Evolutionary conservation across 306 rosid genomes (phyloP).

Genomic region (Acacia acuminata): DNA sequence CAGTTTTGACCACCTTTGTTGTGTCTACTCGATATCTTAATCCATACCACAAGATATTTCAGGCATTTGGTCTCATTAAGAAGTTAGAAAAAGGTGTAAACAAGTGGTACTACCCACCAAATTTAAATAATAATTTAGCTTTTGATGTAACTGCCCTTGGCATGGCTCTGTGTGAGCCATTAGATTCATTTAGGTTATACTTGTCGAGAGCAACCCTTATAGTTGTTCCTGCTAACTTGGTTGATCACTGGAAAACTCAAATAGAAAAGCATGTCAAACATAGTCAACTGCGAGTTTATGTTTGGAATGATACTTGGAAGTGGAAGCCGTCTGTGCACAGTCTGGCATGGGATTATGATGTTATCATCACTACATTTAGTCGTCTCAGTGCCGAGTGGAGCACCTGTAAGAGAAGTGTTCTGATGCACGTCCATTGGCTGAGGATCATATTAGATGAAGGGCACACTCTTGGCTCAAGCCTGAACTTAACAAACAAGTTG

Average conservation of each 20-base stretch:
- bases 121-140: conserved; percentile 67
- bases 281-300: conserved; percentile 69
- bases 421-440: conserved; percentile 93
- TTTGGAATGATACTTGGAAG: conserved; percentile 73
- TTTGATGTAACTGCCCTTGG: conserved; percentile 89
- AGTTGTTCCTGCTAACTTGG: conserved; percentile 91
- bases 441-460: conserved; percentile 96
- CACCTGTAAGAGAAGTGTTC: conserved; percentile 67
- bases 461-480: conserved; percentile 95
- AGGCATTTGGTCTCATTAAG: conserved; percentile 83
- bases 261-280: conserved; percentile 82
- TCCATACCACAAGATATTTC: conserved; percentile 66
- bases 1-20: conserved; percentile 47
- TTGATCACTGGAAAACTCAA: conserved; percentile 93
- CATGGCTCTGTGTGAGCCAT: conserved; percentile 69
- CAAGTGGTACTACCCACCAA: conserved; percentile 77
- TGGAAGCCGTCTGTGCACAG: conserved; percentile 78
- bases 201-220: conserved; percentile 90
- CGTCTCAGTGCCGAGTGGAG: conserved; percentile 97
- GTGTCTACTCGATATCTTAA: conserved; percentile 41
- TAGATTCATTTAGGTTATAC: conserved; percentile 78
- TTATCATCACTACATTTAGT: conserved; percentile 88
- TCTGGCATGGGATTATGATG: conserved; percentile 96
- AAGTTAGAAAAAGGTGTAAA: conserved; percentile 64
- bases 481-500: conserved; percentile 88